Conservation (phyloP, 352 stramenopile genomes). For the Phytophthora tubulina region DNA sequence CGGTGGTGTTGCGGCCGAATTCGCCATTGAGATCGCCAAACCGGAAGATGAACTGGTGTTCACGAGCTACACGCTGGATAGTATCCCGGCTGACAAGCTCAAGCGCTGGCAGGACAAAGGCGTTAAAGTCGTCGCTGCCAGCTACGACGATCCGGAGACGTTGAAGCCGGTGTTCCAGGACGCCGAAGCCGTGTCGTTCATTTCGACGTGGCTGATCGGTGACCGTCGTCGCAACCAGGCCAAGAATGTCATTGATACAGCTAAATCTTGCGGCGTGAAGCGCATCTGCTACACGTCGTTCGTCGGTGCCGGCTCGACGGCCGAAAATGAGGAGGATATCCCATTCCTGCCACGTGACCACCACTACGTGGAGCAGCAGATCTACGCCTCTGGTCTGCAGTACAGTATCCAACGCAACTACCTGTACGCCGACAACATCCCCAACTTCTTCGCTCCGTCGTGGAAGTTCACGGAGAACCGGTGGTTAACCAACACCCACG, state of each 20-base stretch:
- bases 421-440: conserved; percentile 39
- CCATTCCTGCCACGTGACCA: conserved; percentile 34
- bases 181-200: conserved; percentile 29
- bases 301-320: conserved; percentile 22
- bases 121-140: conserved; percentile 30
- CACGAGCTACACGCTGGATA: conserved; percentile 36
- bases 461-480: conserved; percentile 41
- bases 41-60: conserved; percentile 42
- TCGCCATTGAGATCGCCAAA: conserved; percentile 36
- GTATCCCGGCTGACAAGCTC: conserved; percentile 27
- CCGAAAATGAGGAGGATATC: conserved; percentile 34
- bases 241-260: conserved; percentile 29
- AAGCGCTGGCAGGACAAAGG: conserved; percentile 32
- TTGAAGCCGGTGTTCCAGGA: conserved; percentile 36
- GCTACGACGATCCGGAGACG: conserved; percentile 35
- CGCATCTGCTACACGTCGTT: conserved; percentile 39
- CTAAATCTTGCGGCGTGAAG: conserved; percentile 33
- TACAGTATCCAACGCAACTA: conserved; percentile 44
- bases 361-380: conserved; percentile 36
- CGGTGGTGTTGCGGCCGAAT: conserved; percentile 34
- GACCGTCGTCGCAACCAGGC: conserved; percentile 35
- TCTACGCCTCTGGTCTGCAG: conserved; percentile 31
- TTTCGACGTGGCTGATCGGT: conserved; percentile 43
- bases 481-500: conserved; percentile 39
- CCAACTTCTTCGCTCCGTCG: conserved; percentile 37